Evolutionary conservation across 768 basidiomycete species (phyloP), one percentile per base, ranked within the genome.

Genomic region (Lepiota brunneoincarnata): DNA sequence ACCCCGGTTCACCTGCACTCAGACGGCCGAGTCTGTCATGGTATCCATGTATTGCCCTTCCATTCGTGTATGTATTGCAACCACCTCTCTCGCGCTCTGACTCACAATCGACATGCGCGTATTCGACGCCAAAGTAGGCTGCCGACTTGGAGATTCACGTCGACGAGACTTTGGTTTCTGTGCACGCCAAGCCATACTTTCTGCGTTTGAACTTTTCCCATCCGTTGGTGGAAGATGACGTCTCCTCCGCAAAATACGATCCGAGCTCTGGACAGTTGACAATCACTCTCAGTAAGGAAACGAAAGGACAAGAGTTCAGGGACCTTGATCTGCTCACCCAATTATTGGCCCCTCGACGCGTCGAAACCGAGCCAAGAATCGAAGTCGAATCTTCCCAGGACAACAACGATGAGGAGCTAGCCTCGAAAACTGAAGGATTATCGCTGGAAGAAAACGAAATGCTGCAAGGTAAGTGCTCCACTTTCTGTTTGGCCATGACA

Each of bases 121-220:
- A 58, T 54, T 23, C 51, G 56, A 37, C 37, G 42, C 51, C 57
- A 62, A 72, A 75, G 67, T 79, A 93, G 91, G 89, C 91, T 10
- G 81, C 86, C 38, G 91, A 93, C 59, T 81, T 85, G 28, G 91
- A 93, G 66, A 85, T 91, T 46, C 76, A 87, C 58, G 82, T 91
- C 52, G 86, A 90, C 63, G 81, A 81, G 49, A 80, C 80, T 23
- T 68, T 87, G 44, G 76, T 93, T 65, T 84, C 82, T 17, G 71
- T 91, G 37, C 84, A 93, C 62, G 80, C 92, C 65, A 89, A 88
- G 55, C 91, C 91, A 1, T 94, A 93, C 64, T 93, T 88, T 62
- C 76, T 93, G 49, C 85, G 90, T 1, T 76, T 94, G 57, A 83
- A 84, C 62, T 91, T 94, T 66, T 75, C 86, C 24, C 79, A 87